Evolutionary conservation across 805 yeast genomes (phyloP).

Genomic region (Ogataea degrootiae): DNA sequence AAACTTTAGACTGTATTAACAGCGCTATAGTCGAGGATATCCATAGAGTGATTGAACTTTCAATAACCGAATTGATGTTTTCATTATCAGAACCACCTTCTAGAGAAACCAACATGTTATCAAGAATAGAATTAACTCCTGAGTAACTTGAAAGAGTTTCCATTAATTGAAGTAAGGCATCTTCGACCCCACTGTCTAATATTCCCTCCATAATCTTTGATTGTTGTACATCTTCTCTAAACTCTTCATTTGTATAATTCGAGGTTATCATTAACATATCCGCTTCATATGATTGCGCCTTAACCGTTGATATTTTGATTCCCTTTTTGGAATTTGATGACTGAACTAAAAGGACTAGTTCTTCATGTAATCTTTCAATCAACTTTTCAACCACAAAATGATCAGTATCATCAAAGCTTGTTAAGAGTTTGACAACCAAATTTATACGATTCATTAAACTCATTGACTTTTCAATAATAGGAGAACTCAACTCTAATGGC

Average conservation of each 20-base stretch:
- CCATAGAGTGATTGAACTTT: conserved; percentile 34
- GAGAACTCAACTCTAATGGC: conserved; percentile 18
- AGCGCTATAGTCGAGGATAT: conserved; percentile 28
- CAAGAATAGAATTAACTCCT: background rate
- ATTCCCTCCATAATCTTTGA: conserved; percentile 16
- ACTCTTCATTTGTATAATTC: conserved; percentile 12
- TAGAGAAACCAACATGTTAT: background rate
- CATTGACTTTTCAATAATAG: conserved; percentile 22
- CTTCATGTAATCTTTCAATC: conserved; percentile 10
- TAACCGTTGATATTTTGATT: background rate
- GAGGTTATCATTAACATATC: conserved; percentile 20
- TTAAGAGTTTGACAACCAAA: conserved; percentile 8
- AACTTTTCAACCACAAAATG: conserved; percentile 5
- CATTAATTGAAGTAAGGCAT: conserved; percentile 9
- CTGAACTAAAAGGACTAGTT: conserved; percentile 10
- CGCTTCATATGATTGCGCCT: conserved; percentile 12
- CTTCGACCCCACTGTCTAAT: conserved; percentile 21
- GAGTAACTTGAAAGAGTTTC: background rate
- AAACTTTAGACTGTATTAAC: background rate
- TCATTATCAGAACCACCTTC: background rate
- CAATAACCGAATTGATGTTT: conserved; percentile 11
- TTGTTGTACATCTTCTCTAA: conserved; percentile 3
- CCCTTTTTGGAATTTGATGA: conserved; percentile 4
- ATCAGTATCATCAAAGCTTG: conserved; percentile 3
- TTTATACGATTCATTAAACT: conserved; percentile 8